Evolutionary conservation across 441 rosid genomes (phyloP), one percentile per base, ranked within the genome.

Genomic region (Brassica hybrid): DNA sequence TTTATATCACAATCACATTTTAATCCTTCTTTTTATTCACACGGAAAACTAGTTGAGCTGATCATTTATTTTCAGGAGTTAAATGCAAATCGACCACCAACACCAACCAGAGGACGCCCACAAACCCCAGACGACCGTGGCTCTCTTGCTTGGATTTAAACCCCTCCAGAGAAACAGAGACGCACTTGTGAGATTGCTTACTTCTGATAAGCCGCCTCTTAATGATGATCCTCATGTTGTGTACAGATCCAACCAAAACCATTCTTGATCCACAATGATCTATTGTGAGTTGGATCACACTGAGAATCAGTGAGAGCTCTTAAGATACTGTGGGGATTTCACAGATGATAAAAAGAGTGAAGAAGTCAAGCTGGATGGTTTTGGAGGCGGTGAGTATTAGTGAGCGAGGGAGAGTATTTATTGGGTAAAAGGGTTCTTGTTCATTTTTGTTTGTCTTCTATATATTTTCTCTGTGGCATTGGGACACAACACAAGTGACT

Each of bases 31-130:
- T 56, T 48, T 11, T 6, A 4, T 23, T 17, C 41, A 30, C 71
- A 4, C 10, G 19, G 1, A 3, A 41, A 61, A 7, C 54, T 61
- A 18, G 16, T 2, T 6, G 12, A 16, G 7, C 64, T 60, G 25
- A 67, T 30, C 67, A 59, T 30, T 59, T 32, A 30, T 56, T 77
- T 71, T 67, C 89, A 95, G 99, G 99, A 96, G 85, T 87, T 96
- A 71, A 96, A 94, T 41, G 98, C 98, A 56, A 94, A 96, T 79
- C 78, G 99, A 78, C 99, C 97, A 75, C 88, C 98, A 0, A 96
- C 99, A 8, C 99, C 99, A 71, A 92, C 98, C 4, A 86, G 99
- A 86, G 98, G 98, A 38, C 99, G 98, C 30, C 97, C 98, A 78
- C 97, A 85, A 81, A 88, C 74, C 68, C 75, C 95, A 69, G 94